Evolutionary conservation across 345 rosid species (phyloP), one percentile per base, ranked within the genome.

Genomic region (Salix viminalis): DNA sequence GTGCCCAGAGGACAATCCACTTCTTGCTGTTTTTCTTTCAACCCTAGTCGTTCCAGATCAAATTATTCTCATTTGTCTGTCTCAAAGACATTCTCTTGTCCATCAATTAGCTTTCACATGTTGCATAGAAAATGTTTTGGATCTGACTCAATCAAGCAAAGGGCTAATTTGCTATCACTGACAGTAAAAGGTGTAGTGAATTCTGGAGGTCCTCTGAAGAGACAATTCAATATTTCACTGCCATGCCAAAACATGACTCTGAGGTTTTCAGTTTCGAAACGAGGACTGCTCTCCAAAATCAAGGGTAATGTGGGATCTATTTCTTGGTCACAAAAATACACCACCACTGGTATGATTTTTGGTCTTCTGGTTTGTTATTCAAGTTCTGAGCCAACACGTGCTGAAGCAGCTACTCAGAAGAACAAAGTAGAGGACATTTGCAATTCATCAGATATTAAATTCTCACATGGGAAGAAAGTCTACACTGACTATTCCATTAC

Each of bases 401-500:
- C 99, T 69, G 93, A 93, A 80, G 86, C 91, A 61, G 77, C 84
- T 16, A 71, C 48, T 37, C 84, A 67, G 71, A 85, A 86, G 80
- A 83, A 76, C 64, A 72, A 74, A 68, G 64, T 78, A 64, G 84
- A 85, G 67, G 83, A 79, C 61, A 82, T 80, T 15, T 30, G 70
- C 52, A 82, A 81, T 56, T 68, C 56, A 15, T 72, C 88, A 34
- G 23, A 79, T 83, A 83, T 61, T 70, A 83, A 85, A 80, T 62
- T 77, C 48, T 83, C 84, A 19, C 88, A 88, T 75, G 98, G 98
- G 71, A 96, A 91, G 86, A 87, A 87, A 81, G 94, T 91, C 15
- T 93, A 82, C 72, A 90, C 92, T 26, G 91, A 93, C 78, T 96
- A 91, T 84, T 88, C 93, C 36, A 82, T 96, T 77, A 93, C 81